These are phyloP conservation scores for Cercospora nicotianae DNA, from an alignment of 2,329 filamentous ascomycete species.

Conservation along the genomic window DNA sequence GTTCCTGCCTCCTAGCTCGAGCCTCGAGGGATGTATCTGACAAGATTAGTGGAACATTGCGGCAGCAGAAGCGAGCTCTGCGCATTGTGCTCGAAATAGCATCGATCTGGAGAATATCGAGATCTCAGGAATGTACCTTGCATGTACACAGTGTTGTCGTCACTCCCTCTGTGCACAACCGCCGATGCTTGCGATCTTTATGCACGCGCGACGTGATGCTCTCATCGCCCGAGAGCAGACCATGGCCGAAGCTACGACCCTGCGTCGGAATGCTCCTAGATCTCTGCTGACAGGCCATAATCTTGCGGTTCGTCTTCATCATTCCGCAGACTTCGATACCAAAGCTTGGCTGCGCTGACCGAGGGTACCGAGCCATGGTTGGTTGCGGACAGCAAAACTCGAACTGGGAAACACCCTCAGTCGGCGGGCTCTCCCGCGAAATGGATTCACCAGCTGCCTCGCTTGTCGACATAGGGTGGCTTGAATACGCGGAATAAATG, in stretches of 20 bases:
- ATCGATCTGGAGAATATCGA: background rate
- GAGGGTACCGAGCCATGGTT: background rate
- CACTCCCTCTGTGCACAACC: background rate
- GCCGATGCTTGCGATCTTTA: slow-evolving; percentile 1
- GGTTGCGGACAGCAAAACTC: no score
- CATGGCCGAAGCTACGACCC: background rate
- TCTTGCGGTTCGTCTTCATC: slow-evolving; percentile 7
- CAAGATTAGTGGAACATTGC: background rate
- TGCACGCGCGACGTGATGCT: background rate
- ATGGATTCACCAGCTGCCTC: no score
- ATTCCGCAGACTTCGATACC: slow-evolving; percentile 3
- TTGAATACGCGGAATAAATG: no score
- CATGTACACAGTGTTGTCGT: background rate
- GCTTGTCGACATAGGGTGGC: no score
- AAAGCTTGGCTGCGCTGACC: background rate
- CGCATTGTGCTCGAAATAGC: slow-evolving; percentile 1
- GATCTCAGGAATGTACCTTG: background rate
- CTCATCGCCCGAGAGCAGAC: background rate
- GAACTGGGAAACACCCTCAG: no score
- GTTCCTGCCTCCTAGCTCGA: background rate
- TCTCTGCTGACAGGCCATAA: background rate
- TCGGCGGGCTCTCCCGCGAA: no score
- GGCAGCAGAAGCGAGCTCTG: background rate
- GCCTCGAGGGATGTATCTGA: background rate
- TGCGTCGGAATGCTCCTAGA: background rate